phyloP scores from a whole-genome alignment of 78 protist species.

The Mantamonas sphyraenae region DNA sequence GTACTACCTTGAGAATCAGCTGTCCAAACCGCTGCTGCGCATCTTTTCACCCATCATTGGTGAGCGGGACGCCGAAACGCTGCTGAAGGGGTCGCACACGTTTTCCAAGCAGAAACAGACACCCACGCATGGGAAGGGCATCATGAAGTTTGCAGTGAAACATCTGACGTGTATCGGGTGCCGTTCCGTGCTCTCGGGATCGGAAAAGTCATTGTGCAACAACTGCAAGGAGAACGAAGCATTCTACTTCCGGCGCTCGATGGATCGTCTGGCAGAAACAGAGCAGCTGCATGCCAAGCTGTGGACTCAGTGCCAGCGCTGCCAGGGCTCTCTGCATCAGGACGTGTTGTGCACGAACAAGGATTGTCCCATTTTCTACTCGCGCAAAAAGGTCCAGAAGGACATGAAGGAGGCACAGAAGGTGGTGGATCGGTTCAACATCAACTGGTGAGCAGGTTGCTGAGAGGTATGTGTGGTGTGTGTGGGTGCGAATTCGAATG shows the following conservation, averaged over 20 bases:
- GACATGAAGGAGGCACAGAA: slow-evolving; percentile 68
- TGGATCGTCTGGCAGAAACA: slow-evolving; percentile 22
- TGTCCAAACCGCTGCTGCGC: slow-evolving; percentile 81
- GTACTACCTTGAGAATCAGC: slow-evolving; percentile 95
- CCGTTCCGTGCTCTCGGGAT: not conserved
- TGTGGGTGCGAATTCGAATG: not conserved
- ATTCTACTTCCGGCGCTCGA: slow-evolving; percentile 36
- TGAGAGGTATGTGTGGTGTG: not conserved
- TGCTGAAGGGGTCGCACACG: slow-evolving; percentile 9
- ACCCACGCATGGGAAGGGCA: not conserved
- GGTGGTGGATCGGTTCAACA: slow-evolving; percentile 66
- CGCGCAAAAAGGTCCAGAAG: slow-evolving; percentile 89
- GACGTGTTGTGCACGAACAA: slow-evolving; percentile 71
- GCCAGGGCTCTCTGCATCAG: slow-evolving; percentile 69
- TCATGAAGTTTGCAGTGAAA: not conserved
- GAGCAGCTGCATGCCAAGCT: slow-evolving; percentile 65
- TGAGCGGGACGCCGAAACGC: slow-evolving; percentile 21
- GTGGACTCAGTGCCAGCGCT: slow-evolving; percentile 99
- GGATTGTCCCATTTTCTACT: slow-evolving; percentile 97
- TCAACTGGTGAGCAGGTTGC: slow-evolving; percentile 51
- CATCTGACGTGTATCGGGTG: not conserved
- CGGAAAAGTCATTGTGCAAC: slow-evolving; percentile 33
- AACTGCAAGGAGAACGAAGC: slow-evolving; percentile 51
- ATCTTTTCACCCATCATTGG: slow-evolving; percentile 85
- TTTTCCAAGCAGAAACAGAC: not conserved